Base-by-base conservation (phyloP, 2,329 filamentous ascomycete species). In the Sporothrix curviconia region DNA sequence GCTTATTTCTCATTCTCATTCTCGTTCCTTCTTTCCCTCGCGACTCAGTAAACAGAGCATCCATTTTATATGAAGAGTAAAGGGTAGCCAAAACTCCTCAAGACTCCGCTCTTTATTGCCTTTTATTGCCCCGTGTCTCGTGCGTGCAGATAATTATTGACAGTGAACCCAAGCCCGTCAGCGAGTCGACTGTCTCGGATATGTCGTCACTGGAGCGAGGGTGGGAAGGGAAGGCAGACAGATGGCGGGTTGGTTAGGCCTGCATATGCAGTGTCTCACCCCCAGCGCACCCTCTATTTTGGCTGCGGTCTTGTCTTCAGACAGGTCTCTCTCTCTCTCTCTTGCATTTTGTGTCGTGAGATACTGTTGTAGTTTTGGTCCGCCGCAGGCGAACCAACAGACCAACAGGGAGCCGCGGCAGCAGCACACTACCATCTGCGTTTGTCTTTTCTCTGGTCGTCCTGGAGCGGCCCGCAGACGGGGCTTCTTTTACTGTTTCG, bases 221-320 rank as follows among this genome's bases (percentile, higher is more conserved):
- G 37, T 17, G 19, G 12, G 24, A 42, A 42, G 14, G 24, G 7
- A 42, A 22, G 12, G 39, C 37, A 40, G 6, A 28, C 22, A 44
- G 9, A 24, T 11, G 37, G 22, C 37, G 22, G 9, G 9, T n/a
- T 12, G 39, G 24, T 22, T 17, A 39, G 34, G 22, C 12, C 34
- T 22, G 37, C 49, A 51, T 9, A 40, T 51, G 49, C 49, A 17
- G 34, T 51, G 34, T n/a, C n/a, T n/a, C n/a, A n/a, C n/a, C n/a
- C n/a, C n/a, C n/a, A n/a, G n/a, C 34, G 1, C 7, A 34, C 14
- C 14, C 49, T 39, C 15, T 19, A 39, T 24, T 51, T 9, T 39
- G 34, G 12, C 4, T 6, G 22, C 7, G 25, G 22, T 9, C 40
- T 28, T 28, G 19, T 19, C 2, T 50, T 17, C 32, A 34, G 32